Percentiles rank a stretch among this genome's conserved stretches.
phyloP scores from a whole-genome alignment of 2,329 filamentous ascomycete species.

The Aspergillus neotritici region DNA sequence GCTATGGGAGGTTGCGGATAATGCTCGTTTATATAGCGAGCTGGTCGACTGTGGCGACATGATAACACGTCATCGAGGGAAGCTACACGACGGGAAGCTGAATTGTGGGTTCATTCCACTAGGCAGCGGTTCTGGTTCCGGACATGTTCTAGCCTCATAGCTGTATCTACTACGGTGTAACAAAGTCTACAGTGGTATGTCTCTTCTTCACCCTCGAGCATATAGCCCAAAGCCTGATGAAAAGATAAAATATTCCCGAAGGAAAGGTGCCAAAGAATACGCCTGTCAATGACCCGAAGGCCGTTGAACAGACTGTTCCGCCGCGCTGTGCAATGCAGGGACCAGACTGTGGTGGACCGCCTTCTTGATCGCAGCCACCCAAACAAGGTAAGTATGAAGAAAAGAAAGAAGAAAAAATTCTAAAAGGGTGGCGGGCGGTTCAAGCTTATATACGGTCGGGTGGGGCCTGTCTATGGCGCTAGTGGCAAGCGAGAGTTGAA shows the following conservation, averaged over 20 bases:
- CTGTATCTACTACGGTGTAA: too few relatives aligned
- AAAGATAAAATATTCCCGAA: conserved; percentile 23
- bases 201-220: conserved; percentile 33
- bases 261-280: conserved; percentile 36
- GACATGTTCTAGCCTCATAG: too few relatives aligned
- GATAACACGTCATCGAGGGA: background rate
- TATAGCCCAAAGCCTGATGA: conserved; percentile 29
- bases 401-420: conserved; percentile 34
- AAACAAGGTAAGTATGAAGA: conserved; percentile 51
- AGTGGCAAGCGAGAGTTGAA: conserved; percentile 15
- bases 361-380: conserved; percentile 45
- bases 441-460: conserved; percentile 12
- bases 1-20: background rate
- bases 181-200: background rate
- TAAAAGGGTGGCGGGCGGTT: conserved; percentile 15
- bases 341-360: conserved; percentile 42
- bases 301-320: conserved; percentile 37
- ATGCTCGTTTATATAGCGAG: conserved; percentile 1
- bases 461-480: conserved; percentile 8
- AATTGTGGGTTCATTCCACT: background rate
- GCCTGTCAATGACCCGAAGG: conserved; percentile 36
- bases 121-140: too few relatives aligned
- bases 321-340: conserved; percentile 57
- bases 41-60: background rate
- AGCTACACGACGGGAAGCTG: too few relatives aligned